Conservation (phyloP, 176 grass and related monocot genomes). For the Thalia dealbata region DNA sequence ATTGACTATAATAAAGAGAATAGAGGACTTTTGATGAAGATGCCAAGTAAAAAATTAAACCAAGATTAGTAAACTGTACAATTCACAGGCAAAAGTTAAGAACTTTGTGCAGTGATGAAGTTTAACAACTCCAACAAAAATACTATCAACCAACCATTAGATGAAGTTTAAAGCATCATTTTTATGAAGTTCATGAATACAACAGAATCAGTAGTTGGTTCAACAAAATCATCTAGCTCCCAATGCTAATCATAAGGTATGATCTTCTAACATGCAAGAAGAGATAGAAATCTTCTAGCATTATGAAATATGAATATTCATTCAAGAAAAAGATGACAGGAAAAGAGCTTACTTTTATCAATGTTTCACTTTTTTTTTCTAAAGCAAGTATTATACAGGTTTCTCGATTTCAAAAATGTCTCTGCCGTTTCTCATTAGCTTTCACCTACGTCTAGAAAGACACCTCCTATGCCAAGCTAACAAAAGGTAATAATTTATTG, state of each 20-base stretch:
- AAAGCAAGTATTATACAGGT: too few species aligned
- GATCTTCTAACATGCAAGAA: background rate
- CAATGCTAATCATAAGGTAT: background rate
- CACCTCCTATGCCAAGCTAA: too few species aligned
- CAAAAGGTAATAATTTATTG: too few species aligned
- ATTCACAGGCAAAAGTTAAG: background rate
- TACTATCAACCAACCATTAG: background rate
- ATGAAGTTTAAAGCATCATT: background rate
- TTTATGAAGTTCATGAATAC: background rate
- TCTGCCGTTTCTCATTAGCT: too few species aligned
- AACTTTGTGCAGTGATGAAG: background rate
- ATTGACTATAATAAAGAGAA: too few species aligned
- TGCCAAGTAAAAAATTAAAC: background rate
- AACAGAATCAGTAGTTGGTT: background rate
- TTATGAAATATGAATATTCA: background rate
- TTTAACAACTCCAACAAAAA: background rate
- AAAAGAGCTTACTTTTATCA: background rate
- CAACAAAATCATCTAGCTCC: background rate
- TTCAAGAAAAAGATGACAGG: background rate
- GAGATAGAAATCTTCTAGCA: background rate
- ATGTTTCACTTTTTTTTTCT: background rate
- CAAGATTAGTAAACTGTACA: background rate
- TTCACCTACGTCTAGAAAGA: too few species aligned
- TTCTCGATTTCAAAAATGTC: too few species aligned
- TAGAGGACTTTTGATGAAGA: background rate